A percentile compares a stretch with the other conserved stretches of the same genome.
Evolutionary conservation across 169 alveolate species (phyloP).

Genomic region (Babesia sp.): DNA sequence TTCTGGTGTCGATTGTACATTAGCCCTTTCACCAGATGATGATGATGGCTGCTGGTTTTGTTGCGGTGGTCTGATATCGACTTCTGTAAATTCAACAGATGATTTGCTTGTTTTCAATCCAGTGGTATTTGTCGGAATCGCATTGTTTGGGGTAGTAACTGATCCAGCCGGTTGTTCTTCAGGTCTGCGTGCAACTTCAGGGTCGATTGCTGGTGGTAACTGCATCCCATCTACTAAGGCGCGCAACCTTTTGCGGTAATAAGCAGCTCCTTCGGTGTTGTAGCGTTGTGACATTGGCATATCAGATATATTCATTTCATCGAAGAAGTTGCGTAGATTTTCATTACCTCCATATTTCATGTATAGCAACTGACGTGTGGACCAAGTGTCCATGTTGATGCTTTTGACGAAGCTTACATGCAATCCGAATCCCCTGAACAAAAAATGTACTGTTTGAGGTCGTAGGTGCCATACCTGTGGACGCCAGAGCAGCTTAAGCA

Average conservation of each 20-base stretch:
- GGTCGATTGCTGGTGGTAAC: conserved; percentile 54
- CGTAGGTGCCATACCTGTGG: conserved; percentile 61
- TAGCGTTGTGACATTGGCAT: conserved; percentile 72
- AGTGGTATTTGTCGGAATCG: not conserved
- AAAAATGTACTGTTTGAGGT: not conserved
- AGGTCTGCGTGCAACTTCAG: conserved; percentile 43
- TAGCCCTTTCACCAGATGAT: not conserved
- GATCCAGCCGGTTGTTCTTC: conserved; percentile 38
- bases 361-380: conserved; percentile 84
- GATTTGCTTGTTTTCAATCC: not conserved
- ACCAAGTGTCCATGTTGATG: conserved; percentile 92
- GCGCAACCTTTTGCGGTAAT: conserved; percentile 66
- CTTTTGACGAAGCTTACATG: conserved; percentile 91
- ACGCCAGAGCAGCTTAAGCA: conserved; percentile 93
- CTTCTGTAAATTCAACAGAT: not conserved
- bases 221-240: conserved; percentile 63
- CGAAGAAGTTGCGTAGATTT: conserved; percentile 68
- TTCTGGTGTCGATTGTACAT: not conserved
- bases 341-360: conserved; percentile 81
- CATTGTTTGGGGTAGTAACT: not conserved
- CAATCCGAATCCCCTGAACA: conserved; percentile 85
- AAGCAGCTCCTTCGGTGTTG: conserved; percentile 79
- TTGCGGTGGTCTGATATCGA: conserved; percentile 13
- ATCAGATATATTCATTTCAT: conserved; percentile 68
- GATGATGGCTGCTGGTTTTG: not conserved